Conservation (phyloP, 2,329 filamentous ascomycete genomes). For the Teratosphaeria destructans region DNA sequence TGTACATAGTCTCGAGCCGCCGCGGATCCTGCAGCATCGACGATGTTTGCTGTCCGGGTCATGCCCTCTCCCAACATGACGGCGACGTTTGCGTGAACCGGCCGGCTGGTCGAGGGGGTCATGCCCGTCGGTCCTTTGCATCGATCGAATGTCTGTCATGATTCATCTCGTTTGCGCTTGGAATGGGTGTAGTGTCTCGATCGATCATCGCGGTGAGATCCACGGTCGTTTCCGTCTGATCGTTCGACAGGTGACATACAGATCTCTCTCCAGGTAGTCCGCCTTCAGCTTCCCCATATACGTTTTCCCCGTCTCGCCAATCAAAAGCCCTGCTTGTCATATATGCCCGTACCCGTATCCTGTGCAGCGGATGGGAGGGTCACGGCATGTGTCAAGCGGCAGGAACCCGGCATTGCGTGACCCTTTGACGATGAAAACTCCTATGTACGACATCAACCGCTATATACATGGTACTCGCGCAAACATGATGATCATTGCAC, state of each 20-base stretch:
- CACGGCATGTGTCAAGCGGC: slow-evolving; percentile 11
- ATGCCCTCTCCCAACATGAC: neutral
- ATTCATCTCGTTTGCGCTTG: neutral
- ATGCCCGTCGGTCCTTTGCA: neutral
- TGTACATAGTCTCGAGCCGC: neutral
- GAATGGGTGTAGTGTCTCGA: too few relatives aligned
- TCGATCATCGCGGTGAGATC: neutral
- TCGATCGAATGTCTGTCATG: neutral
- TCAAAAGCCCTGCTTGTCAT: neutral
- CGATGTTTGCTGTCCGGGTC: neutral
- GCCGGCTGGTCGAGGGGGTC: neutral
- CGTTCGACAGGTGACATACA: neutral
- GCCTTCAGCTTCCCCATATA: neutral
- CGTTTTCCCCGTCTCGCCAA: neutral
- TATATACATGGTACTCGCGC: neutral
- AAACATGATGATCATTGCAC: neutral
- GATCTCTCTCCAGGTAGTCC: neutral
- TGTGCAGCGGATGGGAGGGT: slow-evolving; percentile 3
- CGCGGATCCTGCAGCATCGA: neutral
- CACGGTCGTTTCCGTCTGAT: neutral
- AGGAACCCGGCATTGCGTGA: slow-evolving; percentile 12
- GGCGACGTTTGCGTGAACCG: neutral
- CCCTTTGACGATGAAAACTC: neutral
- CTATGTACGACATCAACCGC: neutral
- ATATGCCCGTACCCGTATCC: neutral